Base-by-base conservation (phyloP, 441 rosid genomes). In the Geranium incanum region DNA sequence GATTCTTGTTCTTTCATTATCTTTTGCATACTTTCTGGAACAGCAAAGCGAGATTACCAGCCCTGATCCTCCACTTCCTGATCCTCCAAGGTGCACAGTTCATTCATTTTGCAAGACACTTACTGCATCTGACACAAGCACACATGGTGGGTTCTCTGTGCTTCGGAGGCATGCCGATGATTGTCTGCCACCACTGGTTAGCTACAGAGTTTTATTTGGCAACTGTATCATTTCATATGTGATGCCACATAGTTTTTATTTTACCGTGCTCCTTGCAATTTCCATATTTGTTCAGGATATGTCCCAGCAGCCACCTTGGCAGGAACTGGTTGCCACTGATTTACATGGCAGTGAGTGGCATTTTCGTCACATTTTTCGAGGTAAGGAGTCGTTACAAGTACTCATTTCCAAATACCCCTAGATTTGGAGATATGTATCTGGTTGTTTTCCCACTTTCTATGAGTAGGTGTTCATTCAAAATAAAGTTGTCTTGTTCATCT, bases 31-130 rank as follows among this genome's bases (percentile, higher is more conserved):
- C 38, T 64, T 64, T 64, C 0, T 13, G 19, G 64, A 12, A 33
- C 78, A 95, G 99, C 95, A 87, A 85, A 89, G 87, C 15, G 98
- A 88, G 82, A 84, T 75, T 77, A 68, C 82, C 1, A 81, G 76
- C 71, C 88, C 83, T 67, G 90, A 83, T 70, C 73, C 89, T 4
- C 84, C 97, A 4, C 84, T 72, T 2, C 81, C 89, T 3, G 85
- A 76, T 0, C 90, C 91, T 0, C 92, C 89, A 0, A 82, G 94
- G 60, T 92, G 90, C 75, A 97, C 88, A 36, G 96, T 91, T 3
- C 99, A 95, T 80, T 91, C 99, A 0, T 95, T 95, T 79, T 95
- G 99, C 78, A 95, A 95, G 79, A 95, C 99, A n/a, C 82, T 95
- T 70, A 95, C 99, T 45, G 99, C 99, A 6, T 92, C 99, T 0